phyloP scores from a whole-genome alignment of 1,284 basidiomycete species.

The Ceratobasidium sp. region DNA sequence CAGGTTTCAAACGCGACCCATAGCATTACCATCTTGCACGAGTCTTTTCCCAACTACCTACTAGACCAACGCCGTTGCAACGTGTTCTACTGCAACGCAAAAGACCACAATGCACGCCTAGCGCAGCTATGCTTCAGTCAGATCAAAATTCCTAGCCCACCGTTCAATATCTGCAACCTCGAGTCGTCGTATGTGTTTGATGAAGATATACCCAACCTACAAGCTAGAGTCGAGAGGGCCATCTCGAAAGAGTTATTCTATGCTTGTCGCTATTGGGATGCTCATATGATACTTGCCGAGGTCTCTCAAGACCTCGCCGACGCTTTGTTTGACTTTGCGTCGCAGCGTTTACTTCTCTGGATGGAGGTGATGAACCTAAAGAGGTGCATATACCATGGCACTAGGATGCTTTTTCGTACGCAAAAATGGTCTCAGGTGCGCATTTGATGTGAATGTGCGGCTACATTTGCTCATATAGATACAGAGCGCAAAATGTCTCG shows the following conservation, averaged over 20 bases:
- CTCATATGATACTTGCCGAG: neutral
- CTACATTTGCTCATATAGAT: neutral
- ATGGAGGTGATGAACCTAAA: conserved; percentile 5
- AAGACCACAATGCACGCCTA: too few species aligned
- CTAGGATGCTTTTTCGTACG: neutral
- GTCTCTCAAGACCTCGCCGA: neutral
- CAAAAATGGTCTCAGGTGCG: neutral
- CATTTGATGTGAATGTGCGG: neutral
- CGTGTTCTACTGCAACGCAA: conserved; percentile 4
- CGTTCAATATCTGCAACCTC: too few species aligned
- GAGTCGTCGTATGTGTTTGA: too few species aligned
- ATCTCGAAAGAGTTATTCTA: too few species aligned
- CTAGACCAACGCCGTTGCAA: neutral
- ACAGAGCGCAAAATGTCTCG: neutral
- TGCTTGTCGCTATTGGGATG: too few species aligned
- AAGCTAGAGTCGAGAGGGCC: too few species aligned
- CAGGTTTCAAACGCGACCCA: neutral
- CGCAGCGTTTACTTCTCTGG: conserved; percentile 3
- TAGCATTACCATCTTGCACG: neutral
- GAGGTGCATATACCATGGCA: neutral
- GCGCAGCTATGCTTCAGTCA: too few species aligned
- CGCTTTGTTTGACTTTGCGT: neutral
- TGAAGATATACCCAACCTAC: too few species aligned
- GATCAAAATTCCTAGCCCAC: too few species aligned
- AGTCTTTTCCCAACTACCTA: conserved; percentile 12